A percentile compares a stretch with the other conserved stretches of the same genome.
phyloP scores from a whole-genome alignment of 2,329 filamentous ascomycete genomes.

The Ceratocystis papillata region DNA sequence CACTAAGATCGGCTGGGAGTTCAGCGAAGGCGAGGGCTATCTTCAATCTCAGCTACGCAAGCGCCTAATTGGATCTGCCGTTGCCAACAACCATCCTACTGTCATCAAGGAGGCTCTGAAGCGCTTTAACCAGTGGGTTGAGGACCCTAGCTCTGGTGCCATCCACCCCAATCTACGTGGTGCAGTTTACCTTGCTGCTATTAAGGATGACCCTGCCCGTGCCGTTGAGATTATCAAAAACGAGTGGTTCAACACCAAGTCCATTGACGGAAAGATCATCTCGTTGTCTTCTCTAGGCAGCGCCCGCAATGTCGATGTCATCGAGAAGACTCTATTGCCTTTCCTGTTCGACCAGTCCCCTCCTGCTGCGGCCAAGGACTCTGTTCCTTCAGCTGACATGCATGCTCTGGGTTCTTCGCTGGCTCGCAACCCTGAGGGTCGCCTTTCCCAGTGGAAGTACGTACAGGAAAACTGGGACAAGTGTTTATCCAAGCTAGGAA shows the following conservation, averaged over 20 bases:
- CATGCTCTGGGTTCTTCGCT: constrained; percentile 69
- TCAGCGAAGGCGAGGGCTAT: constrained; percentile 65
- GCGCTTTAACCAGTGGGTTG: constrained; percentile 70
- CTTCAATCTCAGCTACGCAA: constrained; percentile 73
- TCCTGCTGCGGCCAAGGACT: constrained; percentile 38
- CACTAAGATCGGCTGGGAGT: constrained; percentile 77
- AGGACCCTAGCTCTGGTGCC: constrained; percentile 53
- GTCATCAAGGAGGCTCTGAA: constrained; percentile 62
- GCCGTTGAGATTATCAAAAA: constrained; percentile 67
- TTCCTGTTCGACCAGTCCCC: constrained; percentile 65
- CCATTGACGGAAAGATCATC: constrained; percentile 85
- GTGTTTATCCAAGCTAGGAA: constrained; percentile 60
- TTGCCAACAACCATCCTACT: constrained; percentile 64
- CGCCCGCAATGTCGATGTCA: constrained; percentile 56
- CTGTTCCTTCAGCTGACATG: constrained; percentile 78
- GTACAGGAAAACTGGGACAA: constrained; percentile 73
- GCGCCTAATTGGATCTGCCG: constrained; percentile 64
- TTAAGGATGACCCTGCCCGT: constrained; percentile 57
- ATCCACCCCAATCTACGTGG: constrained; percentile 74
- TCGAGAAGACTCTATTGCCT: constrained; percentile 54
- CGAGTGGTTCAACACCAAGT: constrained; percentile 71
- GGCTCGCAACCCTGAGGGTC: constrained; percentile 59
- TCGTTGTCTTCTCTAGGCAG: constrained; percentile 66
- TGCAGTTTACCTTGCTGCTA: constrained; percentile 67
- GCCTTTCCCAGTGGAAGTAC: constrained; percentile 72